Conservation (phyloP, 225 moss, liverwort and hornwort genomes). For the Pleurozium schreberi region DNA sequence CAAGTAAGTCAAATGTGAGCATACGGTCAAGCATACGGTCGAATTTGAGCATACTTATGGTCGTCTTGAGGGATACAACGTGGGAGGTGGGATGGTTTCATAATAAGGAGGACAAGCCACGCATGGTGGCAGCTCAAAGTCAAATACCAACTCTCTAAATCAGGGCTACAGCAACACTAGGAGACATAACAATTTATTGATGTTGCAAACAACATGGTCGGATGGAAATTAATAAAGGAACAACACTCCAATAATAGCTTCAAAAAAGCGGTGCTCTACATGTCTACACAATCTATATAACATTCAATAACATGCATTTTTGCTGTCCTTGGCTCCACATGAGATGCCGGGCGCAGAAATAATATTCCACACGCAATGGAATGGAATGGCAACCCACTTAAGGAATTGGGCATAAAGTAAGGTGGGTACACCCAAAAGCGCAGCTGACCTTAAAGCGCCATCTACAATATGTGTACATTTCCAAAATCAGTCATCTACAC, state of each 20-base stretch:
- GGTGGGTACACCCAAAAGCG: too few relatives aligned
- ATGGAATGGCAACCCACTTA: too few relatives aligned
- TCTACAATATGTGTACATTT: too few relatives aligned
- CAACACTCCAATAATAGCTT: neutral
- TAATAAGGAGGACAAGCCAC: neutral
- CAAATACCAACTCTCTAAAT: neutral
- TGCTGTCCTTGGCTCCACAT: too few relatives aligned
- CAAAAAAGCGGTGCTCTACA: neutral
- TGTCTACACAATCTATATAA: neutral
- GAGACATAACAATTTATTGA: neutral
- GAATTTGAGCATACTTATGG: neutral
- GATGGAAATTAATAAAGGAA: neutral
- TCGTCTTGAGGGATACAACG: neutral
- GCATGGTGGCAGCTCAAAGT: neutral
- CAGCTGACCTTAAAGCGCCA: too few relatives aligned
- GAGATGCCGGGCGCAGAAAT: too few relatives aligned
- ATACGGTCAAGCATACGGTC: too few relatives aligned
- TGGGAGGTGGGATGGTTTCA: conserved; percentile 1
- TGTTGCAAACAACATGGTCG: neutral
- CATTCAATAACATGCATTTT: too few relatives aligned
- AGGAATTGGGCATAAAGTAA: too few relatives aligned
- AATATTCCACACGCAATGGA: too few relatives aligned
- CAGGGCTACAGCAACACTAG: neutral
- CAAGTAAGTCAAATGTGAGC: neutral
- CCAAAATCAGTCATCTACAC: too few relatives aligned